A percentile compares a stretch with the other conserved stretches of the same genome.
These are phyloP conservation scores for Bruguiera sexangula DNA, from an alignment of 345 rosid species.

Conservation along the genomic window DNA sequence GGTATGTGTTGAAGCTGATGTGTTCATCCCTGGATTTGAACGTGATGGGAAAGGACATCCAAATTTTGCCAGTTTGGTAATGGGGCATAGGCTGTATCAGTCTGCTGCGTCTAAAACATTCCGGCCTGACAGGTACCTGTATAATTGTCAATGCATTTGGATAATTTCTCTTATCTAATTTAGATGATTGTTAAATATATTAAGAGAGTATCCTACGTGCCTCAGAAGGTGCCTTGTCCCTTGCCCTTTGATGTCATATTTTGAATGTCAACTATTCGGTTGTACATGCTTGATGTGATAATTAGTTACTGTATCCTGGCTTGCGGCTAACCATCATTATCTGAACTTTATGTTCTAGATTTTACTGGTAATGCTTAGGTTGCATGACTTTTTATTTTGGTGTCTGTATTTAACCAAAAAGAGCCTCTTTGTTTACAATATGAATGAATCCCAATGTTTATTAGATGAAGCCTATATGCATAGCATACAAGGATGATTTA, in stretches of 20 bases:
- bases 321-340: background rate
- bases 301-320: background rate
- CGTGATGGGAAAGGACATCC: slow-evolving; percentile 95
- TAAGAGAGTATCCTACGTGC: background rate
- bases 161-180: background rate
- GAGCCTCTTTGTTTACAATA: too few relatives aligned
- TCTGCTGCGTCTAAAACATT: slow-evolving; percentile 75
- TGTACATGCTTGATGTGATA: background rate
- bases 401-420: too few relatives aligned
- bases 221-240: background rate
- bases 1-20: slow-evolving; percentile 88
- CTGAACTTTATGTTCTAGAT: background rate
- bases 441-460: background rate
- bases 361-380: too few relatives aligned
- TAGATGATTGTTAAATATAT: background rate
- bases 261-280: background rate
- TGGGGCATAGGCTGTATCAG: slow-evolving; percentile 93
- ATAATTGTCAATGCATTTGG: slow-evolving; percentile 2
- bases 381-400: too few relatives aligned
- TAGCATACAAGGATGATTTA: background rate
- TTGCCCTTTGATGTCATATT: background rate
- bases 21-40: slow-evolving; percentile 81
- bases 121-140: slow-evolving; percentile 77
- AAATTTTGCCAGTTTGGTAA: slow-evolving; percentile 84
- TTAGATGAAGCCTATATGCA: background rate